Conservation (phyloP, 2,329 filamentous ascomycete genomes). For the Lecanicillium sp. region DNA sequence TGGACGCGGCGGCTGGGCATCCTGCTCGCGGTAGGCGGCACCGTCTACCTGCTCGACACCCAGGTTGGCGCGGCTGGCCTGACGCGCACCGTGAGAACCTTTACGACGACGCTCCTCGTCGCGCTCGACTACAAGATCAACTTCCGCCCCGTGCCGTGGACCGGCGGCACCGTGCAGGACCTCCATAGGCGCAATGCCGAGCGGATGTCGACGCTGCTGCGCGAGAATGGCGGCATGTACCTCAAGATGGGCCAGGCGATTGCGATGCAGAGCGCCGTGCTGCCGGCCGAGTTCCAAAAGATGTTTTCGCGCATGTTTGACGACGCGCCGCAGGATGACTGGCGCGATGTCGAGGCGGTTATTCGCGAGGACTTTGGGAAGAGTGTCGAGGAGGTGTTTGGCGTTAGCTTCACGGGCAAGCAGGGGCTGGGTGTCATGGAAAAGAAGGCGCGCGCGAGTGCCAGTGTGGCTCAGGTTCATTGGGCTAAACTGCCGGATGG, state of each 20-base stretch:
- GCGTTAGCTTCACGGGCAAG: conserved; percentile 70
- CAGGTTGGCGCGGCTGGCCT: conserved; percentile 73
- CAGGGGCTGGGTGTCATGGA: conserved; percentile 59
- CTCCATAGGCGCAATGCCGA: conserved; percentile 79
- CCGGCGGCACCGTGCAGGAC: conserved; percentile 64
- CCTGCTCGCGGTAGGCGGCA: conserved; percentile 48
- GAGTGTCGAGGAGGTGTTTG: conserved; percentile 84
- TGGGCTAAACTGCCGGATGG: conserved; percentile 85
- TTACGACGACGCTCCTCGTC: conserved; percentile 68
- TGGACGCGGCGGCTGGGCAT: conserved; percentile 69
- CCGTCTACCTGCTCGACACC: conserved; percentile 60
- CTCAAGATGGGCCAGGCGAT: conserved; percentile 98
- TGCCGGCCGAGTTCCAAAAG: conserved; percentile 89
- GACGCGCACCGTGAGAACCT: conserved; percentile 72
- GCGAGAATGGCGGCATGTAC: conserved; percentile 85
- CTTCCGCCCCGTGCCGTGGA: conserved; percentile 71
- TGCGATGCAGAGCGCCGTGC: conserved; percentile 91
- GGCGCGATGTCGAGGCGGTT: conserved; percentile 77
- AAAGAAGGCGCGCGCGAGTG: conserved; percentile 58
- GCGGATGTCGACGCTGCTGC: conserved; percentile 71
- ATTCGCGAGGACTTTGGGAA: conserved; percentile 84
- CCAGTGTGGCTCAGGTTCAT: conserved; percentile 93
- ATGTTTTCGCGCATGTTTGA: conserved; percentile 98
- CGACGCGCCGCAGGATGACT: conserved; percentile 87
- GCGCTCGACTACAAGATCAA: conserved; percentile 96